These are phyloP conservation scores for Neckera pumila DNA, from an alignment of 225 moss, liverwort and hornwort genomes.

Conservation along the genomic window DNA sequence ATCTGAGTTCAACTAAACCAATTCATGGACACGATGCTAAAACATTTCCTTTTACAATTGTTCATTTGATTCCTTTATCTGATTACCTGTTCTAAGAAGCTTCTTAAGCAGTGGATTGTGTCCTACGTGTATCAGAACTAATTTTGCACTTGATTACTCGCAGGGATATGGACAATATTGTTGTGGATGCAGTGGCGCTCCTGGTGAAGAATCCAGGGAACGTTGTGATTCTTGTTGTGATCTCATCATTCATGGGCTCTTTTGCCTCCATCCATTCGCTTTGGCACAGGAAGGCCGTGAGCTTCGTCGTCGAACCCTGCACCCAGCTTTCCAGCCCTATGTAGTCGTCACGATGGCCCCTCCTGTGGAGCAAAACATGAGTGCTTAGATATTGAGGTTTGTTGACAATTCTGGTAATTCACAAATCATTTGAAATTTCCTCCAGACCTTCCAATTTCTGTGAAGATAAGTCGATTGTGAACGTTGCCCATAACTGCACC, in stretches of 20 bases:
- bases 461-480: neutral
- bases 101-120: neutral
- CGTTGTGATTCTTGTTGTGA: conserved; percentile 51
- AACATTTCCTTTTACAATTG: neutral
- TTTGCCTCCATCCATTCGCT: conserved; percentile 48
- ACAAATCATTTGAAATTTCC: neutral
- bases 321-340: conserved; percentile 42
- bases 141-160: neutral
- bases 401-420: neutral
- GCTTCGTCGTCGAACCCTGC: conserved; percentile 64
- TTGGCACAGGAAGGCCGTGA: conserved; percentile 89
- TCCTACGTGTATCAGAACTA: neutral
- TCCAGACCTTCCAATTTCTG: neutral
- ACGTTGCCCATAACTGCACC: neutral
- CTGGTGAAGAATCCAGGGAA: conserved; percentile 47
- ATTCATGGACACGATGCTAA: neutral
- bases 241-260: conserved; percentile 37
- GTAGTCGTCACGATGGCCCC: conserved; percentile 34
- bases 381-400: neutral
- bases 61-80: neutral
- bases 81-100: neutral
- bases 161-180: conserved; percentile 62
- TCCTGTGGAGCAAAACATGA: conserved; percentile 50
- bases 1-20: neutral
- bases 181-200: conserved; percentile 48